These are phyloP conservation scores for Strigomonas culicis DNA, from an alignment of 208 protist genomes.

Conservation along the genomic window DNA sequence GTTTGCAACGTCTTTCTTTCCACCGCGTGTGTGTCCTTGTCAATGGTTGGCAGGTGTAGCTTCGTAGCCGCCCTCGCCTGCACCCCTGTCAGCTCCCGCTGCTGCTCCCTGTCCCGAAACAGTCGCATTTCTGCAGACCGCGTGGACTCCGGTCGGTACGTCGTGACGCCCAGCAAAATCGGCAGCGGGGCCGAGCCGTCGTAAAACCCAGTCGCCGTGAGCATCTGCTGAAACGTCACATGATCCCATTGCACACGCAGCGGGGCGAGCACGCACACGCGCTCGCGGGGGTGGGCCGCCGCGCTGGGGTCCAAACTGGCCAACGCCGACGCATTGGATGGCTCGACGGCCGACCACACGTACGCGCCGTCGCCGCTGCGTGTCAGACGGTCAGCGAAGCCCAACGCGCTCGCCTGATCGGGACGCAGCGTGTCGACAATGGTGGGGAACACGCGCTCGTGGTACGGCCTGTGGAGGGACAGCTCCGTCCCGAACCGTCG, in stretches of 20 bases:
- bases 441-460: conserved; percentile 52
- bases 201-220: conserved; percentile 30
- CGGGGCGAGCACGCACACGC: conserved; percentile 23
- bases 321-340: too few relatives aligned
- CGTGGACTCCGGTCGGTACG: conserved; percentile 39
- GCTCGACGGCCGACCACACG: too few relatives aligned
- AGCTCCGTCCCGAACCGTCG: conserved; percentile 34
- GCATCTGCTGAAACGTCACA: conserved; percentile 30
- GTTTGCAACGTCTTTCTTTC: conserved; percentile 41
- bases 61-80: conserved; percentile 28
- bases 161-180: conserved; percentile 58
- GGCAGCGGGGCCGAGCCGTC: conserved; percentile 36
- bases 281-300: neutral
- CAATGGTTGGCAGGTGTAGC: conserved; percentile 54
- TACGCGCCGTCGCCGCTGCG: too few relatives aligned
- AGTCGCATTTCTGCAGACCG: conserved; percentile 21
- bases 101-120: conserved; percentile 18
- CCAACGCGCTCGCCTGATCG: conserved; percentile 18
- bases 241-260: conserved; percentile 39
- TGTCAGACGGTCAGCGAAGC: conserved; percentile 18
- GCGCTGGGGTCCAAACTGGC: too few relatives aligned
- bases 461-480: conserved; percentile 17
- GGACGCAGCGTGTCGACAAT: conserved; percentile 46
- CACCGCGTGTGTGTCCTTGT: conserved; percentile 32
- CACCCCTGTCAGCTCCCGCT: conserved; percentile 12